These are phyloP conservation scores for Cylindrodendrum hubeiense DNA, from an alignment of 2,329 filamentous ascomycete species.

Conservation along the genomic window DNA sequence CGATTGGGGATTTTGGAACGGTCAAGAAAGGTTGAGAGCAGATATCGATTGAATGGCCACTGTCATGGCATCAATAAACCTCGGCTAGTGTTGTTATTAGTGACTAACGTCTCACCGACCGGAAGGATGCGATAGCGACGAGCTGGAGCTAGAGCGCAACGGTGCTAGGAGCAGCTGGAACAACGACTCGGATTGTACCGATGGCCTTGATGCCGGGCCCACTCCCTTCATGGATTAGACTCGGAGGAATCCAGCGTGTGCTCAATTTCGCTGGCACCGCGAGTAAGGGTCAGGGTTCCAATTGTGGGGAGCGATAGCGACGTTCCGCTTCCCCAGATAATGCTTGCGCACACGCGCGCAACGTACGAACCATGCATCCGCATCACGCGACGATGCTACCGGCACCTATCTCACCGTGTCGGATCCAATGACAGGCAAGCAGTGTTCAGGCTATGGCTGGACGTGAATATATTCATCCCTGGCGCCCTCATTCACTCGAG, in stretches of 20 bases:
- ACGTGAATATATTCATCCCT: conserved; percentile 11
- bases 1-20: neutral
- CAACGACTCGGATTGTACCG: conserved; percentile 26
- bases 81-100: neutral
- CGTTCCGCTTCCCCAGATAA: conserved; percentile 13
- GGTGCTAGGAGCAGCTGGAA: neutral
- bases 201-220: neutral
- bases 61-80: neutral
- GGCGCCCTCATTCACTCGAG: neutral
- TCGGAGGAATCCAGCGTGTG: conserved; percentile 29
- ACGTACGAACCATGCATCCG: neutral
- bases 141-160: neutral
- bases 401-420: neutral
- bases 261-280: neutral
- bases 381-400: conserved; percentile 12
- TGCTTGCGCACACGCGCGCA: neutral
- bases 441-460: neutral
- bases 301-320: conserved; percentile 25
- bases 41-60: neutral
- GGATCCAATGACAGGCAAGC: neutral
- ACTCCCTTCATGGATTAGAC: neutral
- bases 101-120: too few relatives aligned
- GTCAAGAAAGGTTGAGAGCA: neutral
- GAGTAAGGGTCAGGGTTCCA: neutral
- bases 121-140: neutral